Evolutionary conservation across 2,329 filamentous ascomycete species (phyloP), one percentile per base, ranked within the genome.

Genomic region (Colletotrichum orbiculare): DNA sequence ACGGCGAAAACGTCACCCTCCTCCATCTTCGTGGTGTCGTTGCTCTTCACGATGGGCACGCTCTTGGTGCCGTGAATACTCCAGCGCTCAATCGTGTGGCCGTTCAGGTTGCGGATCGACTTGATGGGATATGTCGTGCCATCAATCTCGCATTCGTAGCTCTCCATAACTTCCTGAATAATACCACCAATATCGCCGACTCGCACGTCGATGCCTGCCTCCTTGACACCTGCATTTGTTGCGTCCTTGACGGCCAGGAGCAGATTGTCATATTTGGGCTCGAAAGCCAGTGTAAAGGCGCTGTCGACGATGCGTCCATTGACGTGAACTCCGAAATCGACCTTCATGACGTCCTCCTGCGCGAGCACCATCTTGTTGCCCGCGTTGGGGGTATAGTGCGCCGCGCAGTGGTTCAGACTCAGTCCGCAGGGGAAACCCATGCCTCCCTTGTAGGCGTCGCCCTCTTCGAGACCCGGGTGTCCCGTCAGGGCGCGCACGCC

Each of bases 401-500:
- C 93, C 1, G 92, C 92, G 73, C 91, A 92, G 77, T 96, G 89
- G 79, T 97, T 94, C 71, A 96, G 84, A 75, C 91, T 94, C 64
- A 96, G 81, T 60, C 93, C 93, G 15, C 90, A 94, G 4, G 93
- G 93, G 80, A 97, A 97, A 6, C 92, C 93, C 86, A 96, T 92
- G 58, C 93, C 93, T 38, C 89, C 92, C 72, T 89, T 87, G 69
- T 94, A 81, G 60, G 89, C 90, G 72, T 96, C 93, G 8, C 93
- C 93, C 71, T 94, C 90, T 66, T 91, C 85, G 46, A 96, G 79
- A 6, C 93, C 93, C 69, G 86, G 83, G 75, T 96, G 92, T 8
- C 92, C 93, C 3, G 90, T 91, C 69, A 96, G 78, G 37, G 90
- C 87, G 69, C 93, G 87, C 45, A 96, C 92, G 54, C 91, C 87